Percentiles rank a stretch among this genome's conserved stretches.
Conservation (phyloP, 768 basidiomycete genomes). For the Lentinula edodes region DNA sequence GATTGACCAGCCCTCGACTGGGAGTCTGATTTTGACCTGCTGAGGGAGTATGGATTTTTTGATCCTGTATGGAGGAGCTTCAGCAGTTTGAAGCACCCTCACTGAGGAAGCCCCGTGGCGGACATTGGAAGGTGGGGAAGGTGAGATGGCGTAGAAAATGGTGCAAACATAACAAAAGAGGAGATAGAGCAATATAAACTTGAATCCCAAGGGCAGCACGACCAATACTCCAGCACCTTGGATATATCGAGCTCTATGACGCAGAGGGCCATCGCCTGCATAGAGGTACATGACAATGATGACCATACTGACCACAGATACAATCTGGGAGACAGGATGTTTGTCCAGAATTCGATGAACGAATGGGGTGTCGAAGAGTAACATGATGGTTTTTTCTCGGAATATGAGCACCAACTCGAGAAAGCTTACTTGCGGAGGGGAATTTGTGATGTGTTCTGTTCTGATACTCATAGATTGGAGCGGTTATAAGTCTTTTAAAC, state of each 20-base stretch:
- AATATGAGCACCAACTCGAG: too few species aligned
- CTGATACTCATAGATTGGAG: too few species aligned
- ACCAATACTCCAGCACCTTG: background rate
- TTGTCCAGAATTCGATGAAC: background rate
- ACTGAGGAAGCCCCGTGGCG: too few species aligned
- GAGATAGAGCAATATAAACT: background rate
- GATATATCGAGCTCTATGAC: background rate
- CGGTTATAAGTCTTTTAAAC: too few species aligned
- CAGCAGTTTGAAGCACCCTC: too few species aligned
- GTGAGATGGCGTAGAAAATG: background rate
- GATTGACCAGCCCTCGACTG: background rate
- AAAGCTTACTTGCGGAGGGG: too few species aligned
- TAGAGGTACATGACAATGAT: background rate
- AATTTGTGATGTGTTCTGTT: too few species aligned
- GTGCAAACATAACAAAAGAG: background rate
- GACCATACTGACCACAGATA: background rate
- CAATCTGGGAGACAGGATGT: background rate
- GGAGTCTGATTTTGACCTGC: background rate
- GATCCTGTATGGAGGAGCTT: too few species aligned
- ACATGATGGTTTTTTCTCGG: background rate
- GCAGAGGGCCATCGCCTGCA: background rate
- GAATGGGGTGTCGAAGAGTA: background rate
- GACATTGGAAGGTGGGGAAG: background rate
- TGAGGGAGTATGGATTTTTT: too few species aligned
- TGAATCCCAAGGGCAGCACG: background rate